Conservation (phyloP, 768 basidiomycete genomes). For the Mrakia blollopis region DNA sequence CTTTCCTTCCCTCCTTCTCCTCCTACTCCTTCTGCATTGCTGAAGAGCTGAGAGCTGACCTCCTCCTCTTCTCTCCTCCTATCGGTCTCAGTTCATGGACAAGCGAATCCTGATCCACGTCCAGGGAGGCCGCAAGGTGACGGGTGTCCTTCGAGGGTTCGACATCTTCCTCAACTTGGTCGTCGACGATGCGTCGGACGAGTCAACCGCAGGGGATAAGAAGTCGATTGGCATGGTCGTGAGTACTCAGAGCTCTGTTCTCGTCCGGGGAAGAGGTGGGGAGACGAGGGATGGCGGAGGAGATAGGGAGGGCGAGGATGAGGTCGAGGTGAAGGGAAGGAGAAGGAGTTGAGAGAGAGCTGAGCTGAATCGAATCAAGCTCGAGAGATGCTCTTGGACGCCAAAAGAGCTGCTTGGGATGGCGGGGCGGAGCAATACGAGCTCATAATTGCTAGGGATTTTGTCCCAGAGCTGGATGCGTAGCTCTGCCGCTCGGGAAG, state of each 20-base stretch:
- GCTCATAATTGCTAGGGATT: too few relatives aligned
- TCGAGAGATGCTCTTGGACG: not conserved
- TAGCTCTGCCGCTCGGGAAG: not conserved
- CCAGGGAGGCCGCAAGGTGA: conserved; percentile 75
- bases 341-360: not conserved
- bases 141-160: conserved; percentile 89
- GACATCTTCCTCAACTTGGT: conserved; percentile 98
- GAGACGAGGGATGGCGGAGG: not conserved
- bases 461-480: not conserved
- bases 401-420: not conserved
- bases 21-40: not conserved
- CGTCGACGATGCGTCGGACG: conserved; percentile 91
- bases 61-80: not conserved
- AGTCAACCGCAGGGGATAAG: conserved; percentile 81
- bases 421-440: not conserved
- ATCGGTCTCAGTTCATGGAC: conserved; percentile 96
- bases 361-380: not conserved
- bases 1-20: conserved; percentile 18
- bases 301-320: not conserved
- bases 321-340: not conserved
- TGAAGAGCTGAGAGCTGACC: not conserved
- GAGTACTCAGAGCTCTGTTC: conserved; percentile 43
- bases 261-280: not conserved
- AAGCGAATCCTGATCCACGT: conserved; percentile 91
- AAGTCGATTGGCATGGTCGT: conserved; percentile 89